Percentiles rank a stretch among this genome's conserved stretches.
Evolutionary conservation across 768 basidiomycete species (phyloP).

Genomic region (Coprinopsis sp.): DNA sequence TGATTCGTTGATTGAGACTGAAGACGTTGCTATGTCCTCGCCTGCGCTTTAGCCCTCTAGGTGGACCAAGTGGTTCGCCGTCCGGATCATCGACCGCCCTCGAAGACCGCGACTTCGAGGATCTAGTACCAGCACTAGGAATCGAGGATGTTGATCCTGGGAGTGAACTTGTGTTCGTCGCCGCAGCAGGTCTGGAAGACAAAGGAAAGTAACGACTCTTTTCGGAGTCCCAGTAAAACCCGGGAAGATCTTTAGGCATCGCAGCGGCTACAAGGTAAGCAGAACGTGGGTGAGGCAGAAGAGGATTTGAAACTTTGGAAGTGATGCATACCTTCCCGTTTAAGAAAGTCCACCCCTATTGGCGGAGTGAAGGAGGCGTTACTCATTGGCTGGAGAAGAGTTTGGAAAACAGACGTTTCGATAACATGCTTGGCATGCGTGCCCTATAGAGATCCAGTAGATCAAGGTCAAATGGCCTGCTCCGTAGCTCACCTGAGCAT

Average conservation of each 20-base stretch:
- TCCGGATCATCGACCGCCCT: background rate
- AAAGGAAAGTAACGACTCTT: constrained; percentile 55
- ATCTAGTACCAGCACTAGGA: background rate
- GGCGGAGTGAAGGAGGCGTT: too few species aligned
- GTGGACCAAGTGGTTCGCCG: background rate
- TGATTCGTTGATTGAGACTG: background rate
- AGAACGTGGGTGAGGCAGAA: background rate
- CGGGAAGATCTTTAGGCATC: constrained; percentile 51
- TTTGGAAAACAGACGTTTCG: too few species aligned
- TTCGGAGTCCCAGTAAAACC: constrained; percentile 50
- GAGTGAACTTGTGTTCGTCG: too few species aligned
- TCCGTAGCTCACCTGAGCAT: too few species aligned
- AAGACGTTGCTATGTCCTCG: background rate
- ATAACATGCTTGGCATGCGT: too few species aligned
- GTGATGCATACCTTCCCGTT: too few species aligned
- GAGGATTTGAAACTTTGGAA: background rate
- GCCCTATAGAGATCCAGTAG: too few species aligned
- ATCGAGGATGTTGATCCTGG: constrained; percentile 3
- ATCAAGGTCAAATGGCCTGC: too few species aligned
- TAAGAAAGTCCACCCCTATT: too few species aligned
- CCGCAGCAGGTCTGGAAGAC: constrained; percentile 33
- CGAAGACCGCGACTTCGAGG: background rate
- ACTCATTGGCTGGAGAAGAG: too few species aligned
- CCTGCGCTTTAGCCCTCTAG: background rate
- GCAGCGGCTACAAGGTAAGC: background rate